Percentiles rank a stretch among this genome's conserved stretches.
Conservation (phyloP, 2,329 filamentous ascomycete species). For the Sodiomyces alkalinus region DNA sequence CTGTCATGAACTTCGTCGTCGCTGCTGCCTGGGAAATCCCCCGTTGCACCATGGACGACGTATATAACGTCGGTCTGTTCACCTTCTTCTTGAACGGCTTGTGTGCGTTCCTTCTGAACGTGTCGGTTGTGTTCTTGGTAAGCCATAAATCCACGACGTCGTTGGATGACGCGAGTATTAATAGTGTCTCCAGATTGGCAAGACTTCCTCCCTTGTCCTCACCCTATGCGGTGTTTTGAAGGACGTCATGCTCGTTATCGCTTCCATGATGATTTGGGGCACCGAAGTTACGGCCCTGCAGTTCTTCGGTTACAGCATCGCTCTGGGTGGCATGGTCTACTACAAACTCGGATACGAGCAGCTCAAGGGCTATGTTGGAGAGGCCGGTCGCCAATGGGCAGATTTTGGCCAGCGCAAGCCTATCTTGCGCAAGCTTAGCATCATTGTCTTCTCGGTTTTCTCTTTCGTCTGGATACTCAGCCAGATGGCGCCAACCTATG, state of each 20-base stretch:
- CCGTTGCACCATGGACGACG: slow-evolving; percentile 49
- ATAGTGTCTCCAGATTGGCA: slow-evolving; percentile 72
- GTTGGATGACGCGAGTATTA: slow-evolving; percentile 11
- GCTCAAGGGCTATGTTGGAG: slow-evolving; percentile 62
- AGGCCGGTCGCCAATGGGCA: slow-evolving; percentile 65
- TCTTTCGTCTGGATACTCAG: slow-evolving; percentile 57
- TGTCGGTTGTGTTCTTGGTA: slow-evolving; percentile 77
- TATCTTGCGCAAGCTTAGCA: slow-evolving; percentile 59
- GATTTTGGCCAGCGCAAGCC: slow-evolving; percentile 72
- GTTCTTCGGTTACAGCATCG: slow-evolving; percentile 73
- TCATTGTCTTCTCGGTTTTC: slow-evolving; percentile 49
- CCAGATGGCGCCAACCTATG: slow-evolving; percentile 47
- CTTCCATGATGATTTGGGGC: slow-evolving; percentile 70
- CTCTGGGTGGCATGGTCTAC: slow-evolving; percentile 64
- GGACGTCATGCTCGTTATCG: slow-evolving; percentile 68
- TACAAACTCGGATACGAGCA: slow-evolving; percentile 78
- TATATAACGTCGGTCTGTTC: slow-evolving; percentile 58
- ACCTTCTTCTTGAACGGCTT: slow-evolving; percentile 63
- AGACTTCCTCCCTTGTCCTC: slow-evolving; percentile 72
- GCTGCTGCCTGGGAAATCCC: slow-evolving; percentile 63
- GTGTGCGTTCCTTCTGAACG: slow-evolving; percentile 68
- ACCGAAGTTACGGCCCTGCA: slow-evolving; percentile 61
- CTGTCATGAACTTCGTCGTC: slow-evolving; percentile 62
- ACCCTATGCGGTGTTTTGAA: slow-evolving; percentile 80
- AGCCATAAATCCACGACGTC: too few species aligned